phyloP scores from a whole-genome alignment of 352 stramenopile genomes.

The Pythium rishiriense region DNA sequence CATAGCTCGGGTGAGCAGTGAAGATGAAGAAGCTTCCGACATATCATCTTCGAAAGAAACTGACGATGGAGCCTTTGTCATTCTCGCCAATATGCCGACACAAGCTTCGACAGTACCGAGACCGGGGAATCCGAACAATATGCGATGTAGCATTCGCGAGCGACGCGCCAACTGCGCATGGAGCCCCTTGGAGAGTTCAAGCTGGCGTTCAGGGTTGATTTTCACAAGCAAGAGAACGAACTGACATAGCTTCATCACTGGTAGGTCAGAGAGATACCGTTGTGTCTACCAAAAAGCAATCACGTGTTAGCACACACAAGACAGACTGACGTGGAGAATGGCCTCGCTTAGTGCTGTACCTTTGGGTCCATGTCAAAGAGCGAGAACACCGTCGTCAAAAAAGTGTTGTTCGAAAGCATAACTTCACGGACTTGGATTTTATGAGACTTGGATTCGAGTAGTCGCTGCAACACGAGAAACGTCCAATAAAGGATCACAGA shows the following conservation, averaged over 20 bases:
- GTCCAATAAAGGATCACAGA: slow-evolving; percentile 75
- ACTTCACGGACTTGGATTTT: slow-evolving; percentile 56
- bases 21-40: slow-evolving; percentile 7
- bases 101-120: slow-evolving; percentile 73
- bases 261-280: slow-evolving; percentile 63
- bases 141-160: slow-evolving; percentile 74
- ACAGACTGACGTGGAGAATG: not conserved
- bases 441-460: slow-evolving; percentile 70
- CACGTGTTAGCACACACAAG: not conserved
- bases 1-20: slow-evolving; percentile 7
- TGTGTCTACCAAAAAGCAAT: slow-evolving; percentile 39
- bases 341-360: slow-evolving; percentile 30
- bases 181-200: slow-evolving; percentile 57
- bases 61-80: slow-evolving; percentile 72
- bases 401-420: slow-evolving; percentile 61
- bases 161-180: slow-evolving; percentile 75
- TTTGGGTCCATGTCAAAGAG: slow-evolving; percentile 71
- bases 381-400: slow-evolving; percentile 61
- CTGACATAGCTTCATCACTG: slow-evolving; percentile 77
- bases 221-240: slow-evolving; percentile 72
- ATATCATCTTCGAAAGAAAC: slow-evolving; percentile 52
- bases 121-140: slow-evolving; percentile 74
- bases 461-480: slow-evolving; percentile 59
- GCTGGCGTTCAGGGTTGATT: slow-evolving; percentile 62
- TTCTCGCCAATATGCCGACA: slow-evolving; percentile 69